Evolutionary conservation across 2,329 filamentous ascomycete genomes (phyloP).

Genomic region (Alternaria sp.): DNA sequence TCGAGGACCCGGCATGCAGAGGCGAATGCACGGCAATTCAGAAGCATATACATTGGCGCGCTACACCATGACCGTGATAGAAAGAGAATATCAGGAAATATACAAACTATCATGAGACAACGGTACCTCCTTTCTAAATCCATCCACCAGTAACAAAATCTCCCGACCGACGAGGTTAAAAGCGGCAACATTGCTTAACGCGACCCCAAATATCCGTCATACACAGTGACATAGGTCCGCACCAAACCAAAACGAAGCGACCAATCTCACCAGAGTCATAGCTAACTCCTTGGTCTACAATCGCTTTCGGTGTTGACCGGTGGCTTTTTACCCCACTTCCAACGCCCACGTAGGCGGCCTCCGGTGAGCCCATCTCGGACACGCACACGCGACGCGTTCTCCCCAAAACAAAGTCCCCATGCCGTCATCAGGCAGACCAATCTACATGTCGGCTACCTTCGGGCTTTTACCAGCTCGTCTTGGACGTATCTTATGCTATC

Average conservation of each 20-base stretch:
- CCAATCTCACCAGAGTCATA: background rate
- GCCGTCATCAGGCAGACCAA: background rate
- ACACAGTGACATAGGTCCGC: background rate
- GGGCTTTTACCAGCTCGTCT: background rate
- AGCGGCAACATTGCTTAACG: background rate
- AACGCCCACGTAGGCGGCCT: background rate
- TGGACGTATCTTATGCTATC: background rate
- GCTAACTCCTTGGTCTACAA: background rate
- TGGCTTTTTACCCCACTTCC: background rate
- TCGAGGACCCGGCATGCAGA: background rate
- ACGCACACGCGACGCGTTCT: background rate
- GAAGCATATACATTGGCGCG: background rate
- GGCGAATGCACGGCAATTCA: background rate
- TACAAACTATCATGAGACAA: background rate
- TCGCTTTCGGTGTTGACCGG: background rate
- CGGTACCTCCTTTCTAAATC: background rate
- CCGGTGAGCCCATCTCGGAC: background rate
- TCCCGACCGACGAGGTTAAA: background rate
- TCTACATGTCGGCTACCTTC: background rate
- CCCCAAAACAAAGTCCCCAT: background rate
- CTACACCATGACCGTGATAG: background rate
- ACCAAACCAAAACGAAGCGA: background rate
- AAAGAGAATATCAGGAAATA: background rate
- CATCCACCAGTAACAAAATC: background rate
- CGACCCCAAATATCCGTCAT: background rate